Conservation (phyloP, 2,329 filamentous ascomycete genomes). For the Trichoderma afroharzianum region DNA sequence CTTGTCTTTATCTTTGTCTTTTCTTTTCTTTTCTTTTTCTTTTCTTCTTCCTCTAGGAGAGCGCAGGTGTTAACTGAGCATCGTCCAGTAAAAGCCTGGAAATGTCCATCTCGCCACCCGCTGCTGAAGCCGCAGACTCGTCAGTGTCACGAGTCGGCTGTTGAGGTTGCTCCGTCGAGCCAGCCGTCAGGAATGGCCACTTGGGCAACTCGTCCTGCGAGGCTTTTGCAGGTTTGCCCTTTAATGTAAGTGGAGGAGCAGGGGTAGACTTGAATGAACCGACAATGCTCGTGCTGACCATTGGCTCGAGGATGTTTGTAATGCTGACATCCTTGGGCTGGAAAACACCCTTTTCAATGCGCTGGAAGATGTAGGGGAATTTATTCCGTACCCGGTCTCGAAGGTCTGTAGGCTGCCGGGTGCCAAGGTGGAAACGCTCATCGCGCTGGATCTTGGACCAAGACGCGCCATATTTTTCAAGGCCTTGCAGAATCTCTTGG, state of each 20-base stretch:
- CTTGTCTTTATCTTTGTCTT: background rate
- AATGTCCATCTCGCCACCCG: conserved; percentile 59
- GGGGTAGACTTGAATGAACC: conserved; percentile 38
- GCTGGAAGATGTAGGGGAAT: conserved; percentile 55
- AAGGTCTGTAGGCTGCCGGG: conserved; percentile 59
- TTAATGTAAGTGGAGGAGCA: conserved; percentile 36
- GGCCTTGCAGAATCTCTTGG: conserved; percentile 57
- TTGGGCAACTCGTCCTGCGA: conserved; percentile 48
- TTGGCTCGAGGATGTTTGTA: conserved; percentile 49
- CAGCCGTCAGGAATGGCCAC: conserved; percentile 39
- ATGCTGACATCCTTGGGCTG: conserved; percentile 39
- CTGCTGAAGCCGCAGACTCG: conserved; percentile 40
- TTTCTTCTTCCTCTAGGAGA: background rate
- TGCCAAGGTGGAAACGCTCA: conserved; percentile 53
- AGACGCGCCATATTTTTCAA: conserved; percentile 57
- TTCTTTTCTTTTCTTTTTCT: background rate
- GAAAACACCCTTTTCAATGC: conserved; percentile 53
- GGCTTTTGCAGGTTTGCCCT: conserved; percentile 34
- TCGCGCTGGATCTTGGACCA: conserved; percentile 66
- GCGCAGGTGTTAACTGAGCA: conserved; percentile 26
- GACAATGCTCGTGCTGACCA: conserved; percentile 47
- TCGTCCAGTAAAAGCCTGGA: conserved; percentile 58
- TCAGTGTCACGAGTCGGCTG: conserved; percentile 41
- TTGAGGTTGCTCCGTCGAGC: conserved; percentile 28
- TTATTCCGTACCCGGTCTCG: conserved; percentile 62